Evolutionary conservation across 2,329 filamentous ascomycete genomes (phyloP).

Genomic region (Aaosphaeria arxii): DNA sequence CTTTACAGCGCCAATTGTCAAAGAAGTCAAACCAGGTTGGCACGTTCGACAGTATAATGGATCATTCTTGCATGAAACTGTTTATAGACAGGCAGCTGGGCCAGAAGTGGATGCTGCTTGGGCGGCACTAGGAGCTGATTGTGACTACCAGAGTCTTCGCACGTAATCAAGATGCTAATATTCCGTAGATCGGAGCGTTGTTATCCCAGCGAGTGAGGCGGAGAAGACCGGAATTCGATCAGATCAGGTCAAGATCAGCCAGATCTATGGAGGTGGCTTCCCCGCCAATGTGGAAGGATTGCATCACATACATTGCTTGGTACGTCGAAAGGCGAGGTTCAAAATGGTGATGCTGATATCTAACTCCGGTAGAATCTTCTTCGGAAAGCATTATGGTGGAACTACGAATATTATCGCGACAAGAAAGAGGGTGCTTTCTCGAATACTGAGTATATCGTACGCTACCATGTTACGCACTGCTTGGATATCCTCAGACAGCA

Average conservation of each 20-base stretch:
- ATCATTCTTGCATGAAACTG: slow-evolving; percentile 53
- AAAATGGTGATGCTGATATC: background rate
- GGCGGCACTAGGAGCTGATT: slow-evolving; percentile 51
- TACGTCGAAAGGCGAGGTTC: slow-evolving; percentile 20
- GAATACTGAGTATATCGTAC: slow-evolving; percentile 55
- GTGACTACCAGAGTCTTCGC: slow-evolving; percentile 32
- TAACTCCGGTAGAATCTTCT: slow-evolving; percentile 51
- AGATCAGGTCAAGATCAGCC: slow-evolving; percentile 55
- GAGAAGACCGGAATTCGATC: slow-evolving; percentile 48
- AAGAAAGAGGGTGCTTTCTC: slow-evolving; percentile 52
- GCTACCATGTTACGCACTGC: slow-evolving; percentile 58
- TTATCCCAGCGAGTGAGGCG: slow-evolving; percentile 52
- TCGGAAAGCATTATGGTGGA: slow-evolving; percentile 58
- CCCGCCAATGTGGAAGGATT: slow-evolving; percentile 57
- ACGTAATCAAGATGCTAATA: background rate
- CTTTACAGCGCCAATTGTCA: slow-evolving; percentile 27
- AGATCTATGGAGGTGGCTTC: slow-evolving; percentile 58
- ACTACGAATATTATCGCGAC: slow-evolving; percentile 56
- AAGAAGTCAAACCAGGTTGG: slow-evolving; percentile 44
- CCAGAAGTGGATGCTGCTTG: slow-evolving; percentile 59
- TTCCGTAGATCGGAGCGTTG: slow-evolving; percentile 35
- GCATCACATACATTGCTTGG: slow-evolving; percentile 59
- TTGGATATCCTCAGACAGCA: slow-evolving; percentile 61
- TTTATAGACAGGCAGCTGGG: slow-evolving; percentile 50
- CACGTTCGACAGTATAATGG: slow-evolving; percentile 52